These are phyloP conservation scores for Tricharina praecox DNA, from an alignment of 495 filamentous ascomycete genomes.

Conservation along the genomic window DNA sequence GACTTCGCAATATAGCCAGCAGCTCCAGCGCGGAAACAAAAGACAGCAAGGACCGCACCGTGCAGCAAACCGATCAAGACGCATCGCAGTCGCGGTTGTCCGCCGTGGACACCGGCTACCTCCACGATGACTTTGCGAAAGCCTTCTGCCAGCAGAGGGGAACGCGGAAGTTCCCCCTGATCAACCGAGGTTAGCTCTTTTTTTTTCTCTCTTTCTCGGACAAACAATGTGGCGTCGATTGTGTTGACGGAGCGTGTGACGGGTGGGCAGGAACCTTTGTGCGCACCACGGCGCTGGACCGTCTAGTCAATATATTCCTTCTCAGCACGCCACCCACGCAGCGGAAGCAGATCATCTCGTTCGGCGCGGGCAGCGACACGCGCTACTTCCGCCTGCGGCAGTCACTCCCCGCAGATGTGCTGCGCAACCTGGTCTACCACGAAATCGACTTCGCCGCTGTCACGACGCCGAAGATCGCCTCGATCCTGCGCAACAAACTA, in stretches of 20 bases:
- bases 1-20: neutral
- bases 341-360: slow-evolving; percentile 71
- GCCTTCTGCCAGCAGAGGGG: slow-evolving; percentile 36
- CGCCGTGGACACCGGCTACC: slow-evolving; percentile 73
- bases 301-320: slow-evolving; percentile 56
- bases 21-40: neutral
- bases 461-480: slow-evolving; percentile 43
- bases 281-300: slow-evolving; percentile 72
- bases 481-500: slow-evolving; percentile 28
- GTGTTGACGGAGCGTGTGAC: neutral
- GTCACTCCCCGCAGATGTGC: slow-evolving; percentile 11
- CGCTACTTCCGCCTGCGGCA: slow-evolving; percentile 54
- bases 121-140: slow-evolving; percentile 61
- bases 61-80: slow-evolving; percentile 84
- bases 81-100: slow-evolving; percentile 76
- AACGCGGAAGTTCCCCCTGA: slow-evolving; percentile 59
- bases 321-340: slow-evolving; percentile 30
- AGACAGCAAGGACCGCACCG: slow-evolving; percentile 31
- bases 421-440: slow-evolving; percentile 51
- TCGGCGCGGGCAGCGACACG: slow-evolving; percentile 90
- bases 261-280: slow-evolving; percentile 64
- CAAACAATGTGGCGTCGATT: neutral
- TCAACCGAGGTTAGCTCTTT: slow-evolving; percentile 61
- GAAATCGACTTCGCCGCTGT: slow-evolving; percentile 81
- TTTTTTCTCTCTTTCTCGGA: slow-evolving; percentile 6